phyloP scores from a whole-genome alignment of 352 stramenopile species.

The Phytopythium litorale region DNA sequence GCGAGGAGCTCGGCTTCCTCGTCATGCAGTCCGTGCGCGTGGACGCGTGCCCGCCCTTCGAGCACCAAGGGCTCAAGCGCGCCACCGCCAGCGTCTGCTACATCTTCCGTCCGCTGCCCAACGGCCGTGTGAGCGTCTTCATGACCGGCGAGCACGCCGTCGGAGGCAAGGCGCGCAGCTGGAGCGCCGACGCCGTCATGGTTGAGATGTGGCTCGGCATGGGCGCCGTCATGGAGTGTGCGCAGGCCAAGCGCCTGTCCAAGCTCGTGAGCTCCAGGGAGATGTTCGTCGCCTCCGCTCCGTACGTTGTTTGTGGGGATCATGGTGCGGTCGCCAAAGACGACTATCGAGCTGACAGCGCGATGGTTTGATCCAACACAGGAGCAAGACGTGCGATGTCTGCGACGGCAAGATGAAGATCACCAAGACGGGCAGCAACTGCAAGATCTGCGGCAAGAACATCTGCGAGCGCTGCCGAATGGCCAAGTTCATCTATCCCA shows the following conservation, averaged over 20 bases:
- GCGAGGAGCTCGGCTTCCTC: constrained; percentile 54
- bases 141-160: constrained; percentile 57
- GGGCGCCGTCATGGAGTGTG: constrained; percentile 46
- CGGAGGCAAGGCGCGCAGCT: constrained; percentile 53
- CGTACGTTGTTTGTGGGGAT: constrained; percentile 19
- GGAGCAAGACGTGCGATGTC: constrained; percentile 52
- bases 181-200: constrained; percentile 51
- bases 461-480: constrained; percentile 62
- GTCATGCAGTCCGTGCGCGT: constrained; percentile 55
- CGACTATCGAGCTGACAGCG: background rate
- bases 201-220: constrained; percentile 58
- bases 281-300: constrained; percentile 41
- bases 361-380: constrained; percentile 6
- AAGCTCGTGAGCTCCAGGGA: constrained; percentile 47
- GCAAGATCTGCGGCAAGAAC: constrained; percentile 68
- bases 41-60: constrained; percentile 51
- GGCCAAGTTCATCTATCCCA: constrained; percentile 53
- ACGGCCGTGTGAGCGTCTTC: constrained; percentile 52
- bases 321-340: background rate
- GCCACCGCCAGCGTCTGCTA: constrained; percentile 57
- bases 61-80: constrained; percentile 47
- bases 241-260: constrained; percentile 54
- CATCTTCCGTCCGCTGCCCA: constrained; percentile 46
- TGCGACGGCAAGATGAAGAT: constrained; percentile 56
- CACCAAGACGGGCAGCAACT: constrained; percentile 45